Conservation (phyloP, 257 asterid species). For the Osmanthus fragrans region DNA sequence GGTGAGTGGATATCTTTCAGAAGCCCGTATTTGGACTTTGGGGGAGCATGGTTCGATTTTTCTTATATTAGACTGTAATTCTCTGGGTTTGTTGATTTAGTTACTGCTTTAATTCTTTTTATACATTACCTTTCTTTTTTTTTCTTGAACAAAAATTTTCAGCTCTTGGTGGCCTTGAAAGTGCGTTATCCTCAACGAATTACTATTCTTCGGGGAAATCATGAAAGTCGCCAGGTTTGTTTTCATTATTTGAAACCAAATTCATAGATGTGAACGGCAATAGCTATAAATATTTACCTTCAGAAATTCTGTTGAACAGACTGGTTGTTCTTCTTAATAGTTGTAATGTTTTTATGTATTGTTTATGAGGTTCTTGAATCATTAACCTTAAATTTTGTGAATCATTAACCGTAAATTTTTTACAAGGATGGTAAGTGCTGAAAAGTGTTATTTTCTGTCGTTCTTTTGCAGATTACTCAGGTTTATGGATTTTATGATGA, state of each 20-base stretch:
- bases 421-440: conserved; percentile 8
- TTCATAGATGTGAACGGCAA: no score
- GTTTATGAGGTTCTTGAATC: not conserved
- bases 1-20: not conserved
- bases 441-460: conserved; percentile 11
- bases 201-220: conserved; percentile 79
- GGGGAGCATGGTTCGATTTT: not conserved
- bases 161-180: conserved; percentile 56
- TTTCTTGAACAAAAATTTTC: conserved; percentile 14
- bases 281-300: not conserved
- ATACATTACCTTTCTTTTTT: not conserved
- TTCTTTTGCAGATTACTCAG: conserved; percentile 48
- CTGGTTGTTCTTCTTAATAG: not conserved
- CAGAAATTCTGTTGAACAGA: not conserved
- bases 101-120: not conserved
- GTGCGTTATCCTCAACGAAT: conserved; percentile 52
- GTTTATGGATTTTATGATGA: conserved; percentile 63
- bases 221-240: conserved; percentile 71
- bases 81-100: not conserved
- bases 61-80: not conserved
- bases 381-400: not conserved
- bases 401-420: not conserved
- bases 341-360: not conserved
- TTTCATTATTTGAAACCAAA: not conserved
- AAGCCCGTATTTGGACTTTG: not conserved